Evolutionary conservation across 148 eudicot species (phyloP), one percentile per base, ranked within the genome.

Genomic region (Vaccinium macrocarpon): DNA sequence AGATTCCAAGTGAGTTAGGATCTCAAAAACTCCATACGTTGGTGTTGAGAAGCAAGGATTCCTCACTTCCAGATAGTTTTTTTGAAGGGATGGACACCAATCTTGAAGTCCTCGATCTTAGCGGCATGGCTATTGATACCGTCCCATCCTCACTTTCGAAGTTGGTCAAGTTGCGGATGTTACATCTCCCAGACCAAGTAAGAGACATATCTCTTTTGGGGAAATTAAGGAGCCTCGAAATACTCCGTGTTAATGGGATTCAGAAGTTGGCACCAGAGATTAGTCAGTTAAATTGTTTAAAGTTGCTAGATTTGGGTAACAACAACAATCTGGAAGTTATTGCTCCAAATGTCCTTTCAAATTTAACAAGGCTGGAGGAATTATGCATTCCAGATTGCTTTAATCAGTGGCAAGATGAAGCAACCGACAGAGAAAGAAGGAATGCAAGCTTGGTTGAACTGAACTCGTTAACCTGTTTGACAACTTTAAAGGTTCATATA

Each of bases 321-420:
- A 1, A 12, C 5, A 21, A 48, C 5, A 15, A 0, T 0, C 25
- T 29, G 8, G 27, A 15, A 14, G 19, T 51, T 7, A 27, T 82
- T 71, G 27, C 78, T 16, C 76, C 77, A 29, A 50, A 50, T 23
- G 59, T 82, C 46, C 49, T 82, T 68, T 82, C 78, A 6, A 82
- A 29, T 49, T 70, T 82, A 35, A 50, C 50, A 19, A 27, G 25
- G 6, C 3, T 82, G 61, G 84, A 82, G 50, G 56, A 66, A 49
- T 49, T 70, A 74, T 48, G 52, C 76, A 82, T 82, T 14, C 25
- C 52, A 15, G 16, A 46, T 48, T 0, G 23, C 64, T 19, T 59
- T 59, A 18, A 16, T 4, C 1, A 18, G 66, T 59, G 66, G 66
- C 8, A 59, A 4, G 66, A 16, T 18, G 66, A 59, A 59, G 66